These are phyloP conservation scores for Ceratobasidium sp. DNA, from an alignment of 1,284 basidiomycete genomes.

Conservation along the genomic window DNA sequence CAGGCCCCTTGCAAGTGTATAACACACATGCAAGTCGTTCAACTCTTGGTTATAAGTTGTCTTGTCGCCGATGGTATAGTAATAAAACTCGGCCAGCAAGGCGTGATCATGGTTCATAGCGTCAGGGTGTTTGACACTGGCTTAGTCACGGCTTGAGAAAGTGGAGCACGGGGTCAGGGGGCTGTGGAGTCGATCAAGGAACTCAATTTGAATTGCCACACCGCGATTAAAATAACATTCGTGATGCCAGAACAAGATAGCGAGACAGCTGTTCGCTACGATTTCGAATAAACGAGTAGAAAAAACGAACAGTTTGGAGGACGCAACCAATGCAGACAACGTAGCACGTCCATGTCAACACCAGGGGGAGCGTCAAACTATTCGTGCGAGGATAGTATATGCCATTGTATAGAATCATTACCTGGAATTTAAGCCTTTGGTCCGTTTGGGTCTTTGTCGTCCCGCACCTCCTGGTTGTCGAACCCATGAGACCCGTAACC, in stretches of 20 bases:
- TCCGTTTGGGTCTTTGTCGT: conserved; percentile 40
- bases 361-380: neutral
- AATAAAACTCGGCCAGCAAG: conserved; percentile 26
- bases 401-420: neutral
- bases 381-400: too few species aligned
- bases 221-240: neutral
- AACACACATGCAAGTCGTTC: conserved; percentile 38
- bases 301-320: neutral
- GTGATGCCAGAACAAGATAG: neutral
- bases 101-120: conserved; percentile 14
- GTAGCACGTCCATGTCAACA: conserved; percentile 8
- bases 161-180: conserved; percentile 25
- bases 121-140: neutral
- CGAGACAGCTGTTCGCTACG: conserved; percentile 12
- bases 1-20: conserved; percentile 37
- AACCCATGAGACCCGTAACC: conserved; percentile 43
- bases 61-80: conserved; percentile 30
- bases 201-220: neutral
- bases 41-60: conserved; percentile 36
- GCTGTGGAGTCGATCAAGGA: conserved; percentile 25
- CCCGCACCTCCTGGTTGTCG: conserved; percentile 37
- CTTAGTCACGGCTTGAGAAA: conserved; percentile 8
- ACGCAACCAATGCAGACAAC: neutral
- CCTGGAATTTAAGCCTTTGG: conserved; percentile 7
- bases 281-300: neutral